Evolutionary conservation across 2,329 filamentous ascomycete species (phyloP).

Genomic region (Colletotrichum simmondsii): DNA sequence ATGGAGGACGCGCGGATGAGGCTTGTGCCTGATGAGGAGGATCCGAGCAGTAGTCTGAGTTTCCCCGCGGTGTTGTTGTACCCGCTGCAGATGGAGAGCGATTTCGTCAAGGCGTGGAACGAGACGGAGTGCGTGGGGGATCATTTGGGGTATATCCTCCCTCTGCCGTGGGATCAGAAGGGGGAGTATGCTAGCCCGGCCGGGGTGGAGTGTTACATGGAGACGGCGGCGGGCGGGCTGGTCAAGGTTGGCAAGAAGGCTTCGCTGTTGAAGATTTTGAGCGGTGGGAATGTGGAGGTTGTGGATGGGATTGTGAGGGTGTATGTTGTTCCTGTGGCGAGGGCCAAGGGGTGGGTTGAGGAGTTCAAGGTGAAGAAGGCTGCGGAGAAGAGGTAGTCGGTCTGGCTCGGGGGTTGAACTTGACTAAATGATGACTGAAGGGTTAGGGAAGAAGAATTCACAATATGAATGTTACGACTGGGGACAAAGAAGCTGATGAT

Average conservation of each 20-base stretch:
- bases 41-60: constrained; percentile 75
- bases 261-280: constrained; percentile 78
- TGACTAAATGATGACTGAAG: background rate
- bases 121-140: constrained; percentile 81
- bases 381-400: constrained; percentile 52
- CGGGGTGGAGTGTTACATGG: constrained; percentile 87
- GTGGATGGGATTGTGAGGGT: constrained; percentile 87
- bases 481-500: no score
- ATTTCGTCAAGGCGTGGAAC: constrained; percentile 89
- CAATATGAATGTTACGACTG: no score
- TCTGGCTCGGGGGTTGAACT: background rate
- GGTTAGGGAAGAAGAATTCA: no score
- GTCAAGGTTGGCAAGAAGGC: constrained; percentile 92
- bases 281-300: constrained; percentile 83
- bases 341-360: constrained; percentile 80
- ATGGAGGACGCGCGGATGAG: constrained; percentile 84
- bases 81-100: constrained; percentile 81
- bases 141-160: constrained; percentile 87
- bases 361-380: constrained; percentile 84
- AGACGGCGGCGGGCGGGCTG: constrained; percentile 81
- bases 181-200: constrained; percentile 70
- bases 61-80: constrained; percentile 90
- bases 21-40: constrained; percentile 78
- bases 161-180: constrained; percentile 84
- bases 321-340: constrained; percentile 80